Percentiles rank a stretch among this genome's conserved stretches.
These are phyloP conservation scores for Spirogloea muscicola DNA, from an alignment of 139 green algal species.

Conservation along the genomic window DNA sequence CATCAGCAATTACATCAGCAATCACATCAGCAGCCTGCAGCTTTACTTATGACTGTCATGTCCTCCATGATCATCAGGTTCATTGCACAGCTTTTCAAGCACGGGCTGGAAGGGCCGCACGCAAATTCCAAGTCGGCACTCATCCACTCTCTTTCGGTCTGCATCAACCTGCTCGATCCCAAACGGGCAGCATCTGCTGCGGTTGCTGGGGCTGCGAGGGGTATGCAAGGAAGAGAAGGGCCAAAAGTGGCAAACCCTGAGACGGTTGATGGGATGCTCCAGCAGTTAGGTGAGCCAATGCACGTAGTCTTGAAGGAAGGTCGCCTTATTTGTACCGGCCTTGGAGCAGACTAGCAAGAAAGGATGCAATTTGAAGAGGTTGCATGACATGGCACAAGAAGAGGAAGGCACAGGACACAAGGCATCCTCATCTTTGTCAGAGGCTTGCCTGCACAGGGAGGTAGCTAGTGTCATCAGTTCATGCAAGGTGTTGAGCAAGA, in stretches of 20 bases:
- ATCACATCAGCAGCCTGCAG: slow-evolving; percentile 3
- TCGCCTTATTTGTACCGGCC: too few relatives aligned
- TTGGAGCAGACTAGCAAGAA: too few relatives aligned
- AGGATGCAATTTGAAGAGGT: too few relatives aligned
- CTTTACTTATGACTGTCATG: not conserved
- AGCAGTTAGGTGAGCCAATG: slow-evolving; percentile 41
- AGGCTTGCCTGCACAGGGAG: too few relatives aligned
- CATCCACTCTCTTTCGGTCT: slow-evolving; percentile 44
- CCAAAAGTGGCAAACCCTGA: slow-evolving; percentile 35
- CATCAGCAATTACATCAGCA: slow-evolving; percentile 16
- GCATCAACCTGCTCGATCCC: slow-evolving; percentile 46
- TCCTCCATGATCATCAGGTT: slow-evolving; percentile 12
- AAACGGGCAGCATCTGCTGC: slow-evolving; percentile 8
- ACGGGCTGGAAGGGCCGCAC: slow-evolving; percentile 19
- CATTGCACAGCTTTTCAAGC: slow-evolving; percentile 32
- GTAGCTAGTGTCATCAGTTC: too few relatives aligned
- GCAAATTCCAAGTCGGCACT: slow-evolving; percentile 26
- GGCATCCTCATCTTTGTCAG: too few relatives aligned
- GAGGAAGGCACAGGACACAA: too few relatives aligned
- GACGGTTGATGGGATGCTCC: slow-evolving; percentile 46
- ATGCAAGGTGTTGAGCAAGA: too few relatives aligned
- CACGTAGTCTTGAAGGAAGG: too few relatives aligned
- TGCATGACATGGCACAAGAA: too few relatives aligned
- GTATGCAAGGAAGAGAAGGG: slow-evolving; percentile 20
- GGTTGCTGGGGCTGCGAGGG: not conserved